phyloP scores from a whole-genome alignment of 1,284 basidiomycete species.

The Moesziomyces globuligerus region DNA sequence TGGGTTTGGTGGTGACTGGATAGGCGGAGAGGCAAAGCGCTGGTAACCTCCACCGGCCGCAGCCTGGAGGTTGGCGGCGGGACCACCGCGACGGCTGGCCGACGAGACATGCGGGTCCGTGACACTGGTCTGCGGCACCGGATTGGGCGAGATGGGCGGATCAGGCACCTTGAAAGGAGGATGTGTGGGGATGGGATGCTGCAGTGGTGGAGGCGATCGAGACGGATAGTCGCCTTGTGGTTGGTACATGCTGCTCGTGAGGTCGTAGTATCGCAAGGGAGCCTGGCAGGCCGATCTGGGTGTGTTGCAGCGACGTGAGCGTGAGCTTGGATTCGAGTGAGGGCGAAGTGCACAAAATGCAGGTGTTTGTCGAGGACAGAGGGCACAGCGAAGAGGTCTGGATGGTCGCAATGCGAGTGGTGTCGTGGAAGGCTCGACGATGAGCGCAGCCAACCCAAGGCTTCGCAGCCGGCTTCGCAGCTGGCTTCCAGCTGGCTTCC shows the following conservation, averaged over 20 bases:
- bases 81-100: conserved; percentile 30
- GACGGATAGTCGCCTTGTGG: conserved; percentile 41
- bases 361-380: too few relatives aligned
- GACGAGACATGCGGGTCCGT: conserved; percentile 41
- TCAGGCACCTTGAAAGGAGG: conserved; percentile 60
- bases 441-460: too few relatives aligned
- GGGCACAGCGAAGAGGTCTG: too few relatives aligned
- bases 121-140: conserved; percentile 24
- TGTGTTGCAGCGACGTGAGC: too few relatives aligned
- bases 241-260: conserved; percentile 42
- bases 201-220: conserved; percentile 60
- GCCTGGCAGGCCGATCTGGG: too few relatives aligned
- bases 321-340: too few relatives aligned
- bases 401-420: too few relatives aligned
- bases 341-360: too few relatives aligned
- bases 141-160: conserved; percentile 53
- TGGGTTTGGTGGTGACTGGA: conserved; percentile 29
- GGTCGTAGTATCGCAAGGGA: too few relatives aligned
- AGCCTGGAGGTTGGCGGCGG: conserved; percentile 30
- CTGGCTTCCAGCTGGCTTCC: too few relatives aligned
- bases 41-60: conserved; percentile 40
- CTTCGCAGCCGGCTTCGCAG: too few relatives aligned
- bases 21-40: conserved; percentile 46
- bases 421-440: too few relatives aligned
- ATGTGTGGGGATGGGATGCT: conserved; percentile 66